Evolutionary conservation across 148 eudicot species (phyloP).

Genomic region (Beta vulgaris): DNA sequence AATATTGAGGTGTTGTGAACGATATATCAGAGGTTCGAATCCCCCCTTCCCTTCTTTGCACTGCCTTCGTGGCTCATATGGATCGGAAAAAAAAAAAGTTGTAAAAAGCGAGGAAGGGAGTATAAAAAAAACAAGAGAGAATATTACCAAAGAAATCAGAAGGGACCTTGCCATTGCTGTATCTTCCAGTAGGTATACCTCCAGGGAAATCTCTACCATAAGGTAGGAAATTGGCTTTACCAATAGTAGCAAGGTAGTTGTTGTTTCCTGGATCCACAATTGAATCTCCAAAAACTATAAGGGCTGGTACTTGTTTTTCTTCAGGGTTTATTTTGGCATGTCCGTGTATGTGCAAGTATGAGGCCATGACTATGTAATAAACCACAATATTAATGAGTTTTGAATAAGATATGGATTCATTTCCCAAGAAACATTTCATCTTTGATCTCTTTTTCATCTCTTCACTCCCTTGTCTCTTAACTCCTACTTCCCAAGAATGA

Average conservation of each 20-base stretch:
- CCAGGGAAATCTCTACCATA: constrained; percentile 39
- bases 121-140: neutral
- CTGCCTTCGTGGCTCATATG: too few relatives aligned
- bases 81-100: neutral
- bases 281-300: constrained; percentile 77
- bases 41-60: too few relatives aligned
- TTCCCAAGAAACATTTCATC: constrained; percentile 16
- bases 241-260: constrained; percentile 47
- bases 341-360: constrained; percentile 2
- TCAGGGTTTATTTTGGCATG: neutral
- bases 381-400: constrained; percentile 10
- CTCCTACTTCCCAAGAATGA: neutral
- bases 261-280: constrained; percentile 78
- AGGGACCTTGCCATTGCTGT: constrained; percentile 37
- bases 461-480: neutral
- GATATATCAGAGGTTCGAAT: too few relatives aligned
- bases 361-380: constrained; percentile 14
- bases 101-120: neutral
- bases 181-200: constrained; percentile 35
- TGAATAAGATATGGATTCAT: neutral
- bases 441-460: neutral
- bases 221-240: constrained; percentile 59
- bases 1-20: too few relatives aligned
- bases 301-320: constrained; percentile 41
- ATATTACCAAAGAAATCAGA: constrained; percentile 30